Percentiles rank a stretch among this genome's conserved stretches.
These are phyloP conservation scores for Fusarium sp. DNA, from an alignment of 2,329 filamentous ascomycete genomes.

Conservation along the genomic window DNA sequence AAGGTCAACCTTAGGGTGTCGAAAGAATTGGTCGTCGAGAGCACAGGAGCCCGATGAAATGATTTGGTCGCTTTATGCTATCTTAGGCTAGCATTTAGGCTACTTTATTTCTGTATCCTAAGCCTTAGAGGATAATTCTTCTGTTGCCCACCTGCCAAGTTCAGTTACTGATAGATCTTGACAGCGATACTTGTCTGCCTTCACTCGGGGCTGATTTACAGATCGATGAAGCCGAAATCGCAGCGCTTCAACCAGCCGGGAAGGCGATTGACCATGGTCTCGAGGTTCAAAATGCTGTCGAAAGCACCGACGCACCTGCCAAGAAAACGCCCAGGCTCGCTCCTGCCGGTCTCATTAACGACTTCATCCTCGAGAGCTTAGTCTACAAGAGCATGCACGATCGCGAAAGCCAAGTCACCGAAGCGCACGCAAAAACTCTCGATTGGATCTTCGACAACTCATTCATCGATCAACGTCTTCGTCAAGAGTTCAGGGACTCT, in stretches of 20 bases:
- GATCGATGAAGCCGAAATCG: background rate
- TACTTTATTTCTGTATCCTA: too few relatives aligned
- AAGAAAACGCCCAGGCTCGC: constrained; percentile 7
- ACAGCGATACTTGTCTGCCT: background rate
- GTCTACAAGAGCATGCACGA: constrained; percentile 50
- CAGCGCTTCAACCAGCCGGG: background rate
- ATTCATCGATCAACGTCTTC: background rate
- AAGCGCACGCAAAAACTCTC: constrained; percentile 50
- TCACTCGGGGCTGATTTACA: constrained; percentile 1
- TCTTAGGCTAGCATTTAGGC: too few relatives aligned
- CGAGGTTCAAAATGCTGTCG: background rate
- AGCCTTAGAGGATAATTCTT: background rate
- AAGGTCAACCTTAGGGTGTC: background rate
- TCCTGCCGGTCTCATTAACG: constrained; percentile 43
- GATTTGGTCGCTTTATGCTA: too few relatives aligned
- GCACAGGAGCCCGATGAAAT: too few relatives aligned
- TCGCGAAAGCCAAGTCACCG: constrained; percentile 48
- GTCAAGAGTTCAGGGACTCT: background rate
- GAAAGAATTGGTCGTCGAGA: too few relatives aligned
- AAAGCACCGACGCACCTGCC: background rate
- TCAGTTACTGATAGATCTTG: background rate
- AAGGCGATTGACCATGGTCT: background rate
- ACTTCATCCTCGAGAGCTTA: constrained; percentile 49
- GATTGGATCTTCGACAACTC: constrained; percentile 52
- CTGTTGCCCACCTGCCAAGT: background rate